These are phyloP conservation scores for Pugionium cornutum DNA, from an alignment of 345 rosid species.

Conservation along the genomic window DNA sequence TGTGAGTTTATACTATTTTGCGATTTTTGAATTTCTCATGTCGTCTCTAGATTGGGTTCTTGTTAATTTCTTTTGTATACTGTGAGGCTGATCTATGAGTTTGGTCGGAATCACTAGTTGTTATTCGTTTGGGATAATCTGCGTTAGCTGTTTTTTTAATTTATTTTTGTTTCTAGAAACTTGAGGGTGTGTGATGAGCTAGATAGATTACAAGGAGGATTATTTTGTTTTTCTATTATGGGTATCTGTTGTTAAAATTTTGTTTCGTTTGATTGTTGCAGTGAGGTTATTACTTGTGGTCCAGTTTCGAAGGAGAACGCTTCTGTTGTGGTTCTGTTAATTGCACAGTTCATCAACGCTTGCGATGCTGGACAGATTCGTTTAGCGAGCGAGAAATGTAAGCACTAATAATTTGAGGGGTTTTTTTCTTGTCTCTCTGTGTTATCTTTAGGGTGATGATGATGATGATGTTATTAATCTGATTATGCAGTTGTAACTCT, in stretches of 20 bases:
- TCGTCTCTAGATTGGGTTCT: conserved; percentile 5
- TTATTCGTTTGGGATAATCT: too few relatives aligned
- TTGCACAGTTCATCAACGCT: too few relatives aligned
- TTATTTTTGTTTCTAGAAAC: not conserved
- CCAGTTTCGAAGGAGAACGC: conserved; percentile 59
- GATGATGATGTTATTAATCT: conserved; percentile 25
- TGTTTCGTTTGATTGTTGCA: too few relatives aligned
- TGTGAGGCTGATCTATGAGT: not conserved
- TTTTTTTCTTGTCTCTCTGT: not conserved
- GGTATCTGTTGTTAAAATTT: conserved; percentile 1
- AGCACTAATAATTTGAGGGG: not conserved
- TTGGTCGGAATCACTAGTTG: not conserved
- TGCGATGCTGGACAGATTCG: too few relatives aligned
- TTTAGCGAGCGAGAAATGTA: too few relatives aligned
- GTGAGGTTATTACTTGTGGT: conserved; percentile 54
- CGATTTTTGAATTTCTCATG: conserved; percentile 10
- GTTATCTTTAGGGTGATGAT: conserved; percentile 3
- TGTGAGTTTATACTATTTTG: conserved; percentile 43
- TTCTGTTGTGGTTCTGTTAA: too few relatives aligned
- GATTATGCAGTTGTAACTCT: too few relatives aligned
- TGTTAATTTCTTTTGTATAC: not conserved
- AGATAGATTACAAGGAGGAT: not conserved
- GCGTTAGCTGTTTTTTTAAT: not conserved
- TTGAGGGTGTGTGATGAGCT: conserved; percentile 14
- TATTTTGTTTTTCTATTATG: not conserved